Percentiles rank a stretch among this genome's conserved stretches.
phyloP scores from a whole-genome alignment of 164 flowering plant genomes.

The Vitis rupestris region DNA sequence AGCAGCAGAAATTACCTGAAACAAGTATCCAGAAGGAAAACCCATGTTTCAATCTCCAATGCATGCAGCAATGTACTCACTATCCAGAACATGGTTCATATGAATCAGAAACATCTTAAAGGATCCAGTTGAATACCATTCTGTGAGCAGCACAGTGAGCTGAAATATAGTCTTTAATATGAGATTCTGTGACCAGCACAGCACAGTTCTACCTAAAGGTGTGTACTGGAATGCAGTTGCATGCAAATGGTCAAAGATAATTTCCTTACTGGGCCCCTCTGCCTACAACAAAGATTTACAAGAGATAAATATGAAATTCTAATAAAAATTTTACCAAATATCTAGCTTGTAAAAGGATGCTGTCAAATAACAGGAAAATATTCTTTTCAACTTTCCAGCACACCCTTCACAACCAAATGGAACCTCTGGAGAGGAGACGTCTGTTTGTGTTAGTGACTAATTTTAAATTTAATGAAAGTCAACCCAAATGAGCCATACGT shows the following conservation, averaged over 20 bases:
- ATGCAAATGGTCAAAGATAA: conserved; percentile 95
- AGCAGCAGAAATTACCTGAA: conserved; percentile 85
- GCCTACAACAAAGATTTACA: conserved; percentile 42
- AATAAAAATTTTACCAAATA: too few species aligned
- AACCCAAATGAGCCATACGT: too few species aligned
- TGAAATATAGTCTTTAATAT: conserved; percentile 72
- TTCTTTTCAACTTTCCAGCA: too few species aligned
- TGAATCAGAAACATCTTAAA: not conserved
- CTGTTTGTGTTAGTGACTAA: too few species aligned
- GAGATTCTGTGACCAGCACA: conserved; percentile 57
- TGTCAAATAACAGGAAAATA: too few species aligned
- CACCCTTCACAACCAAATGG: too few species aligned
- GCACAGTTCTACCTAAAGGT: conserved; percentile 90
- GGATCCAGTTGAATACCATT: conserved; percentile 50
- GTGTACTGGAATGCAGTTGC: conserved; percentile 97
- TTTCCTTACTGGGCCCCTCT: conserved; percentile 85
- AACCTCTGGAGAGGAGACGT: too few species aligned
- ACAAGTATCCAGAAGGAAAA: not conserved
- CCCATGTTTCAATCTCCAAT: not conserved
- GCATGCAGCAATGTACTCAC: not conserved
- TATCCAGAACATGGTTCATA: too few species aligned
- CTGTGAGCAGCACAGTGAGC: conserved; percentile 90
- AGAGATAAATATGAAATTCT: too few species aligned
- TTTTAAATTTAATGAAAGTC: too few species aligned
- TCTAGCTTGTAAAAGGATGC: too few species aligned